Evolutionary conservation across 2,329 filamentous ascomycete species (phyloP).

Genomic region (Xylariales sp.): DNA sequence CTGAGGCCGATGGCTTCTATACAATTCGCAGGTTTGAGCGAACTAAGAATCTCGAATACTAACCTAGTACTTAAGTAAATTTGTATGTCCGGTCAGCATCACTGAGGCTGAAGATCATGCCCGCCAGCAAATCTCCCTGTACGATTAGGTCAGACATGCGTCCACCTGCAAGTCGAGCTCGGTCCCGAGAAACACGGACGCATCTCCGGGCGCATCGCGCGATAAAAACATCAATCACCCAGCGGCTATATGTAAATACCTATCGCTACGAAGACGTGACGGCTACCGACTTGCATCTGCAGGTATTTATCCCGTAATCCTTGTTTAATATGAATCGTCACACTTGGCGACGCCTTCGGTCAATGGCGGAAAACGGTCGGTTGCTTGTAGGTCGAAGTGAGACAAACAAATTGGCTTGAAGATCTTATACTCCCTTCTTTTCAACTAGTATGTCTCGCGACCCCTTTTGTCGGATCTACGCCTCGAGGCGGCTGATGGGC

Average conservation of each 20-base stretch:
- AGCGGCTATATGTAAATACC: background rate
- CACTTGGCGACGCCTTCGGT: background rate
- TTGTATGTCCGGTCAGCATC: background rate
- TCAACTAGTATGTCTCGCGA: constrained; percentile 17
- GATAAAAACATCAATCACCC: background rate
- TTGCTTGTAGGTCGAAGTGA: background rate
- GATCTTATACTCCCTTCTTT: background rate
- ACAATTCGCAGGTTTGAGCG: background rate
- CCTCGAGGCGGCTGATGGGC: constrained; percentile 16
- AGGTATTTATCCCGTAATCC: background rate
- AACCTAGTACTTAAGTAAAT: background rate
- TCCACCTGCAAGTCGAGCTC: background rate
- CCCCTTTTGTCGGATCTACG: background rate
- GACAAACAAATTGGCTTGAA: constrained; percentile 1
- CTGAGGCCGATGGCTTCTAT: background rate
- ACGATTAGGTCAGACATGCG: constrained; percentile 14
- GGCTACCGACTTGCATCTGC: background rate
- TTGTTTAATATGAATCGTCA: background rate
- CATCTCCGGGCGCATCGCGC: background rate
- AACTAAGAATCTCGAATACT: background rate
- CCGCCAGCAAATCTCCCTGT: background rate
- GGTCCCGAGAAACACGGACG: constrained; percentile 19
- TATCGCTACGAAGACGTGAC: too few relatives aligned
- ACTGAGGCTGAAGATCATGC: background rate
- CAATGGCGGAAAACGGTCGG: constrained; percentile 2